Evolutionary conservation across 331 rosid species (phyloP), one percentile per base, ranked within the genome.

Genomic region (Acacia concinna): DNA sequence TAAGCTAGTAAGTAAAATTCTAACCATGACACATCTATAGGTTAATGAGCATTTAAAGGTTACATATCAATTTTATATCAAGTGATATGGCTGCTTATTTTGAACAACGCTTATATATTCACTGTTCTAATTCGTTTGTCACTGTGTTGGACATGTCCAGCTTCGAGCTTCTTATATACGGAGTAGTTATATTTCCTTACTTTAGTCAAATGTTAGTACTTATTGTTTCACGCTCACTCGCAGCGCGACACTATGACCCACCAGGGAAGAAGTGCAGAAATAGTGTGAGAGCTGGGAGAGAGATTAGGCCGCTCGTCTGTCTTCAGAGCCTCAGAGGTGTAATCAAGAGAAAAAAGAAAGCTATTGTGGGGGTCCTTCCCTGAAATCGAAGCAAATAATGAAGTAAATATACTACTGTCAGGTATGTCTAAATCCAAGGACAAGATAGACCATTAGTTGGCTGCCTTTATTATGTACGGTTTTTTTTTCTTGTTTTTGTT

Each of bases 391-490:
- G 79, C 79, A 86, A 83, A 73, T 73, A 59, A 59, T 59, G 34
- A 59, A 59, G 34, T 27, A 4, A 68, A 38, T 82, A 64, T 69
- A 62, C 56, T 71, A 28, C 82, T 56, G 77, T 80, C 85, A 46
- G 70, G 84, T 43, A 68, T 86, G 68, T 51, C 86, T 68, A 76
- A 76, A 77, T 59, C 76, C 79, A 83, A 78, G 79, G 46, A 82
- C 85, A 30, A 65, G 68, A 79, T 73, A 72, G 68, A 37, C 81
- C 77, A 86, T 77, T 68, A 60, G 64, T 77, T 80, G 63, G 59
- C 20, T 77, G 70, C 64, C 85, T 86, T 86, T 86, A 83, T 83
- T 69, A 34, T 79, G 91, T 93, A 93, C 95, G 88, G 66, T 73
- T 44, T 56, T 49, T 5, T 47, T 1, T 13, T 11, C n/a, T n/a